A percentile compares a stretch with the other conserved stretches of the same genome.
Evolutionary conservation across 805 yeast genomes (phyloP).

Genomic region (Nakazawaea ambrosiae): DNA sequence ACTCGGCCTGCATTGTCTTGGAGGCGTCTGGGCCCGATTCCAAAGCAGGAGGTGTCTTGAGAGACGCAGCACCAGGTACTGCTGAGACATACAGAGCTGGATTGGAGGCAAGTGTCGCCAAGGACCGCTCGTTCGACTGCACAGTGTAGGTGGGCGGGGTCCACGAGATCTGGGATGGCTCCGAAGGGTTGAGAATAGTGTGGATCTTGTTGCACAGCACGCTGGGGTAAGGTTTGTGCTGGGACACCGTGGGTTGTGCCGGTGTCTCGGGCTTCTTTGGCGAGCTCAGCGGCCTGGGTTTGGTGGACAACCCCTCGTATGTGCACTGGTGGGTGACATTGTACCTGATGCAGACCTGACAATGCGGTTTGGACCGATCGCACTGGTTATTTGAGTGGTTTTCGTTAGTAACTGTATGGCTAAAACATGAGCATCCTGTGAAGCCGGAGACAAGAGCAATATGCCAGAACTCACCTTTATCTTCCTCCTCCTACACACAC

Average conservation of each 20-base stretch:
- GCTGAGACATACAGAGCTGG: background rate
- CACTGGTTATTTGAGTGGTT: no score
- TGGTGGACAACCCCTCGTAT: slow-evolving; percentile 24
- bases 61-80: background rate
- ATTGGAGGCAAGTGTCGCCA: background rate
- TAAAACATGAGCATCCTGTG: no score
- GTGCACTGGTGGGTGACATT: slow-evolving; percentile 22
- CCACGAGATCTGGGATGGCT: no score
- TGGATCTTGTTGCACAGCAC: no score
- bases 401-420: no score
- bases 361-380: slow-evolving; percentile 27
- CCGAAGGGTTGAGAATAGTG: no score
- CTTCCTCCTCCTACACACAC: slow-evolving; percentile 30
- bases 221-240: no score
- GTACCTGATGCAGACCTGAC: slow-evolving; percentile 24
- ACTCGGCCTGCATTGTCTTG: slow-evolving; percentile 14
- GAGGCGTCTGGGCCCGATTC: background rate
- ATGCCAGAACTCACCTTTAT: slow-evolving; percentile 21
- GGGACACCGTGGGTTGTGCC: no score
- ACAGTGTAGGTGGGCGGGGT: no score
- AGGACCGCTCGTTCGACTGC: background rate
- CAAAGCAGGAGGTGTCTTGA: background rate
- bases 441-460: no score
- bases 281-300: no score
- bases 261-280: no score